Evolutionary conservation across 108 stramenopile genomes (phyloP), one percentile per base, ranked within the genome.

Genomic region (Seminavis robusta): DNA sequence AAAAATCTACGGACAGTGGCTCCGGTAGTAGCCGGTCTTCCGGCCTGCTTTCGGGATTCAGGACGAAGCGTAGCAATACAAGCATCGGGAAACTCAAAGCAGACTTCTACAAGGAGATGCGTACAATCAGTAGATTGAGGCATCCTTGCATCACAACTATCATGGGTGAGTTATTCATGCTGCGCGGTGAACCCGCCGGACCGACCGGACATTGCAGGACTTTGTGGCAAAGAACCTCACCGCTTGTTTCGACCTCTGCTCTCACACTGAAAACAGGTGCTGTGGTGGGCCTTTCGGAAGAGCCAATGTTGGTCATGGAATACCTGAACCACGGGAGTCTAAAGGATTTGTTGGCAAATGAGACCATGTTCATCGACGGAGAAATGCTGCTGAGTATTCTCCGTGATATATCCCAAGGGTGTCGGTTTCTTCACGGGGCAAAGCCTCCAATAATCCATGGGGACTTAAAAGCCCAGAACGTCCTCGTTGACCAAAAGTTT

Each of bases 121-220:
- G 76, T 28, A 13, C 43, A 25, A 52, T 77, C 17, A 55, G 52
- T 19, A 74, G 62, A 34, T 53, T 81, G 10, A 51, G 80, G 7
- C 80, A 81, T 46, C 80, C 80, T 5, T 75, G 73, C 20, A 78
- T 82, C 23, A 75, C 69, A 0, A 82, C 76, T 4, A 73, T 79
- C 24, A 71, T 64, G 62, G 72, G 62, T 8, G 38, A 61, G 1
- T 69, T 75, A 2, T 29, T 67, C 20, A 45, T 40, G 9, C 1
- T 43, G 67, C 36, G 15, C 9, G 51, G 24, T 16, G 74, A 76
- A 40, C 79, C 74, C n/a, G n/a, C n/a, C n/a, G n/a, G n/a, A n/a
- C 3, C n/a, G n/a, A n/a, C n/a, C n/a, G n/a, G n/a, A n/a, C n/a
- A n/a, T n/a, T n/a, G n/a, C n/a, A n/a, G n/a, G n/a, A n/a, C n/a